Conservation (phyloP, 192 early-diverging fungal genomes). For the Thamnidium elegans region DNA sequence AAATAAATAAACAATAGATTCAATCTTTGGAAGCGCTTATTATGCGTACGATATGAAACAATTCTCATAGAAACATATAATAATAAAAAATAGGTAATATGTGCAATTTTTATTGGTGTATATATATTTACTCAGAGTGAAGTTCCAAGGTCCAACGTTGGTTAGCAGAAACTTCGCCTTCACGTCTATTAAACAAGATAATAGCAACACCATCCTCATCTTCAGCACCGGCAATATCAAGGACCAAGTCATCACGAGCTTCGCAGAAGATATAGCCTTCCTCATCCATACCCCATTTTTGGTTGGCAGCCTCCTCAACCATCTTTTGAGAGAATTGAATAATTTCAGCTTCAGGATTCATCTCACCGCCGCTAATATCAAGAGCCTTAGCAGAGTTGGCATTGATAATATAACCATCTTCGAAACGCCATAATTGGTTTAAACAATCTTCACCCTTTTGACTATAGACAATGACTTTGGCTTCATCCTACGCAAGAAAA, state of each 20-base stretch:
- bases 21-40: too few species aligned
- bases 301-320: constrained; percentile 15
- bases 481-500: constrained; percentile 10
- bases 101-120: too few species aligned
- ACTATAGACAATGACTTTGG: constrained; percentile 20
- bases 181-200: constrained; percentile 20
- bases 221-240: constrained; percentile 21
- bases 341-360: constrained; percentile 12
- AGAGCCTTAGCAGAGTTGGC: constrained; percentile 27
- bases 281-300: constrained; percentile 16
- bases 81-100: too few species aligned
- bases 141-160: constrained; percentile 22
- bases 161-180: constrained; percentile 26
- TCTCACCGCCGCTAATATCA: constrained; percentile 28
- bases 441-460: constrained; percentile 7
- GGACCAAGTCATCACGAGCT: constrained; percentile 16
- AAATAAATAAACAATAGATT: too few species aligned
- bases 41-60: too few species aligned
- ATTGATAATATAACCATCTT: constrained; percentile 23
- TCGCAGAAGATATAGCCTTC: constrained; percentile 23
- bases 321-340: constrained; percentile 21
- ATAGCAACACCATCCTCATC: constrained; percentile 21
- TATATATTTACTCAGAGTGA: too few species aligned
- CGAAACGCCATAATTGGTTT: constrained; percentile 21
- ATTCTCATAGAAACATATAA: too few species aligned